Evolutionary conservation across 2,329 filamentous ascomycete species (phyloP), one percentile per base, ranked within the genome.

Genomic region (Fusarium sp.): DNA sequence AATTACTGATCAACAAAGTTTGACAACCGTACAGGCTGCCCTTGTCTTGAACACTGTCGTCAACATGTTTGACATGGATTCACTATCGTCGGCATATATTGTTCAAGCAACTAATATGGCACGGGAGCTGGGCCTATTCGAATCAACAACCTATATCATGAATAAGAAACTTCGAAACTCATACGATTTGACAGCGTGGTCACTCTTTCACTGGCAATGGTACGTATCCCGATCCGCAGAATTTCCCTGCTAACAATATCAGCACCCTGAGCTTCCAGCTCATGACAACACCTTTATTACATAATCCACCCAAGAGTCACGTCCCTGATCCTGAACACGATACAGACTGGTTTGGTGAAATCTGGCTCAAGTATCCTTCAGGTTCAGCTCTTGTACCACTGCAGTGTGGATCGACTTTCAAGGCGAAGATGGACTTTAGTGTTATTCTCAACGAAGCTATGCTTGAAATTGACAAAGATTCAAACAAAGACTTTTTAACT

Each of bases 291-390:
- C 57, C 62, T 2, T 11, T 62, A 0, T 1, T 62, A 0, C 20
- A 14, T 4, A 4, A 43, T 5, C 62, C 62, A 3, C 57, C 62
- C 0, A 40, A 14, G 5, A 41, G 15, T 1, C 5, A 7, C 0
- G 2, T 56, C 2, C 64, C 64, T 1, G 52, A 67, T 4, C 64
- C 62, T 6, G 45, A 50, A 2, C 33, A 6, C 1, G 33, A 58
- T 11, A 33, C 52, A 0, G 40, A 35, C 1, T 67, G 62, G 52
- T 57, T 41, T 25, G 45, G 49, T 1, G 64, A 67, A 14, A 44
- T 67, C 3, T 62, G 51, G 62, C 48, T 67, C 6, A 56, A 62
- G 11, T 67, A 62, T 22, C 64, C 57, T 4, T 46, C 46, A 1
- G 50, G 25, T 1, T 35, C 41, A 4, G 19, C 37, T 2, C 11